Base-by-base conservation (phyloP, 768 basidiomycete genomes). In the Calvatia gigantea region DNA sequence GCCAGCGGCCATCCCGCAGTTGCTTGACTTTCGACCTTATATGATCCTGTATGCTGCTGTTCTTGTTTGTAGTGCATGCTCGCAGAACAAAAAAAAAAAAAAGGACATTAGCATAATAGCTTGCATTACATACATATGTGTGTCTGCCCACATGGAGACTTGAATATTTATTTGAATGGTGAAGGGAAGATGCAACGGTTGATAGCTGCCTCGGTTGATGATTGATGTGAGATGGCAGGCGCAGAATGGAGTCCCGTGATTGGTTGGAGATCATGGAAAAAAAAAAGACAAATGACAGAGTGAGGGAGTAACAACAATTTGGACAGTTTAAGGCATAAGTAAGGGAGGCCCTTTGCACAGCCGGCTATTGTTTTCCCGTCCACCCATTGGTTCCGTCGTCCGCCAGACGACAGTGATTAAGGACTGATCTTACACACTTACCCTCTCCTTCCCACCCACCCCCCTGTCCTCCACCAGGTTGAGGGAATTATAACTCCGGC, bases 261-360 rank as follows among this genome's bases (percentile, higher is more conserved):
- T 37, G 48, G 19, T 4, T 48, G 47, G 33, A 50, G 33, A 50
- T 50, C 21, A 50, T 14, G 19, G 35, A 50, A 41, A 41, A n/a
- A 28, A 41, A 31, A 51, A 41, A 28, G n/a, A 41, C 46, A 19
- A 8, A 51, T 51, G 50, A 51, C 50, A 51, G 39, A 41, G 39
- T 43, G 52, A 54, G 23, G 17, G 27, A 32, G 19, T n/a, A 15
- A 38, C 3, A 44, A 42, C 21, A 33, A 42, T 32, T 17, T 12
- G 7, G 41, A 54, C 23, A 33, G 15, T 25, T 27, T 28, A 37
- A 2, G n/a, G n/a, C n/a, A n/a, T n/a, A n/a, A n/a, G n/a, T n/a
- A n/a, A n/a, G n/a, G n/a, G n/a, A n/a, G n/a, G n/a, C n/a, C n/a
- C n/a, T n/a, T n/a, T n/a, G n/a, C n/a, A n/a, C n/a, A n/a, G n/a